A percentile compares a stretch with the other conserved stretches of the same genome.
Conservation (phyloP, 129 eudicot species). For the Flaveria robusta region DNA sequence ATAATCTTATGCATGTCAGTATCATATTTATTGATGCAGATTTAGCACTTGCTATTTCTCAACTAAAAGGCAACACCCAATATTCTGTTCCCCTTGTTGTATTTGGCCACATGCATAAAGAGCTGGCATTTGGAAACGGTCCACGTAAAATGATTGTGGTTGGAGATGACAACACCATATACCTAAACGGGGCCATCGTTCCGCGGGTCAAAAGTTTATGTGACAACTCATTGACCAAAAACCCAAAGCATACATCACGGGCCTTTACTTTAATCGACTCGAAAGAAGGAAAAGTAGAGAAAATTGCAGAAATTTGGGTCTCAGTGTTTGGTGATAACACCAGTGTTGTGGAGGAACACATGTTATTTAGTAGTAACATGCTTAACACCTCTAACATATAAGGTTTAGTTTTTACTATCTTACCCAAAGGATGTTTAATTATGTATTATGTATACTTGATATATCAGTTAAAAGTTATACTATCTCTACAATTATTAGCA, state of each 20-base stretch:
- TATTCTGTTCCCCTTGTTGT: constrained; percentile 62
- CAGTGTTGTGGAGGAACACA: constrained; percentile 51
- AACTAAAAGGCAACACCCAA: constrained; percentile 52
- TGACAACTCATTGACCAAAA: constrained; percentile 25
- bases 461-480: not conserved
- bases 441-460: not conserved
- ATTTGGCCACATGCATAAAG: constrained; percentile 96
- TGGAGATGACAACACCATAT: constrained; percentile 63
- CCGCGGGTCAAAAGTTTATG: constrained; percentile 63
- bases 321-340: constrained; percentile 57
- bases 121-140: constrained; percentile 65
- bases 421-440: constrained; percentile 15
- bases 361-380: constrained; percentile 39
- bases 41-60: constrained; percentile 66
- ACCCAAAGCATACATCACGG: constrained; percentile 50
- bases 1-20: constrained; percentile 14
- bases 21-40: constrained; percentile 48
- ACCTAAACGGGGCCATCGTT: constrained; percentile 85
- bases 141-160: constrained; percentile 80
- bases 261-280: constrained; percentile 76
- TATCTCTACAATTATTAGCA: not conserved
- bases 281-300: constrained; percentile 49
- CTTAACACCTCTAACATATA: constrained; percentile 27
- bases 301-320: constrained; percentile 85
- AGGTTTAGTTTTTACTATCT: not conserved